Evolutionary conservation across 345 rosid genomes (phyloP).

Genomic region (Heritiera littoralis): DNA sequence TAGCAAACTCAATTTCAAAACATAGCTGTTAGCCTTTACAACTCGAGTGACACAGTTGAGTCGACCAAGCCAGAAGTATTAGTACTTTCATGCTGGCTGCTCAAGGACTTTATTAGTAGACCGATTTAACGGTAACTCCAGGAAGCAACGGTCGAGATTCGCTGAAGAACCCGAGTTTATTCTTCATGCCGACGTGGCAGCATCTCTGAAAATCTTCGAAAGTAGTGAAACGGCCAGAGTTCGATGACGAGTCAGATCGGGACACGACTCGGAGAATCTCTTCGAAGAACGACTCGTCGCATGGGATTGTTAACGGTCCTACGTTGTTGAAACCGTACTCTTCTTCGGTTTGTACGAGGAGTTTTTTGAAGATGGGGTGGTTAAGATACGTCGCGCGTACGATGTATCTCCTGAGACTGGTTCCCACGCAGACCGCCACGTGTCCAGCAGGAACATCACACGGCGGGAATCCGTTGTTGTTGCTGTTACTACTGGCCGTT

Average conservation of each 20-base stretch:
- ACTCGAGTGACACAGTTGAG: constrained; percentile 30
- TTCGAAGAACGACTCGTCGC: constrained; percentile 81
- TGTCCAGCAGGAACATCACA: constrained; percentile 81
- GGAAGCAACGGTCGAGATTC: constrained; percentile 74
- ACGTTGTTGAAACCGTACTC: constrained; percentile 72
- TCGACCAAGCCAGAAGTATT: constrained; percentile 10
- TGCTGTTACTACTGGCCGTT: constrained; percentile 26
- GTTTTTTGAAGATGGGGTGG: constrained; percentile 70
- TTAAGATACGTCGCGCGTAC: constrained; percentile 78
- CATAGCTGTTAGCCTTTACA: neutral
- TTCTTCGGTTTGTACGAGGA: constrained; percentile 77
- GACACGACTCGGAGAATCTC: constrained; percentile 56
- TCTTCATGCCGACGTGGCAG: constrained; percentile 47
- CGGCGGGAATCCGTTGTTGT: constrained; percentile 31
- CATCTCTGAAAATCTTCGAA: constrained; percentile 58
- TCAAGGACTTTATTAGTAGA: constrained; percentile 11
- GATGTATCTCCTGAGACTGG: constrained; percentile 52
- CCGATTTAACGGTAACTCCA: constrained; percentile 41
- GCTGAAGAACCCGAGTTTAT: constrained; percentile 25
- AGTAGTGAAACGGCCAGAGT: constrained; percentile 28
- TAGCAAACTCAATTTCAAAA: neutral
- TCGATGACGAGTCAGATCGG: constrained; percentile 30
- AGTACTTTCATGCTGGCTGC: neutral
- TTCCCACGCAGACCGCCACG: constrained; percentile 77
- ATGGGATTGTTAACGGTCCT: constrained; percentile 79